Evolutionary conservation across 768 basidiomycete genomes (phyloP), one percentile per base, ranked within the genome.

Genomic region (Lentinula sp.): DNA sequence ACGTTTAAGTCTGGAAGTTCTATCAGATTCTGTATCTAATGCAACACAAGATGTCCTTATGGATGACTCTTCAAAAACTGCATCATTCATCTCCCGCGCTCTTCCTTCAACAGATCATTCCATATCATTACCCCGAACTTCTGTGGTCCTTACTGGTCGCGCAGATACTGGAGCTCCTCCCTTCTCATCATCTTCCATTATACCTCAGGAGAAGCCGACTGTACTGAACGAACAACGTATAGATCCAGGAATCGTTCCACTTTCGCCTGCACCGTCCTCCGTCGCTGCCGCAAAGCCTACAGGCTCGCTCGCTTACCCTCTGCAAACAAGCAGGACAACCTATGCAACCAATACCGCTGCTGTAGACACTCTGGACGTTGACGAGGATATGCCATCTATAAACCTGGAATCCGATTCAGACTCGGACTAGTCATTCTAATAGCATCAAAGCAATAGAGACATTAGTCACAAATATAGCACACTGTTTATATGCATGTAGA

Each of bases 341-440:
- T 9, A 43, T 6, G n/a, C 16, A n/a, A 15, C 16, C 8, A 21
- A 39, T 18, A 10, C 28, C 15, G 10, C 39, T 10, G 13, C 50
- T 52, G 42, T n/a, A 28, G 48, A 59, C 13, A 15, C 11, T 31
- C 11, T 50, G 3, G 87, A 90, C 13, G 80, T 81, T n/a, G 87
- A 89, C 63, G 86, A 87, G 63, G 83, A 84, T 50, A 85, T 95
- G 77, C 92, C 92, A 2, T 67, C 77, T 10, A 92, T 95, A 40
- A 82, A 93, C 69, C 75, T 91, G 76, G 85, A 80, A 43, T 93
- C 91, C 1, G 91, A 93, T 70, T 89, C 90, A 4, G 92, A 93
- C 45, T 75, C 74, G 35, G 82, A 81, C 6, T 37, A 56, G 10
- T 31, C 7, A 13, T 39, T 1, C 13, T 39, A 1, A 40, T 28